Evolutionary conservation across 257 asterid species (phyloP), one percentile per base, ranked within the genome.

Genomic region (Solanum appendiculatum): DNA sequence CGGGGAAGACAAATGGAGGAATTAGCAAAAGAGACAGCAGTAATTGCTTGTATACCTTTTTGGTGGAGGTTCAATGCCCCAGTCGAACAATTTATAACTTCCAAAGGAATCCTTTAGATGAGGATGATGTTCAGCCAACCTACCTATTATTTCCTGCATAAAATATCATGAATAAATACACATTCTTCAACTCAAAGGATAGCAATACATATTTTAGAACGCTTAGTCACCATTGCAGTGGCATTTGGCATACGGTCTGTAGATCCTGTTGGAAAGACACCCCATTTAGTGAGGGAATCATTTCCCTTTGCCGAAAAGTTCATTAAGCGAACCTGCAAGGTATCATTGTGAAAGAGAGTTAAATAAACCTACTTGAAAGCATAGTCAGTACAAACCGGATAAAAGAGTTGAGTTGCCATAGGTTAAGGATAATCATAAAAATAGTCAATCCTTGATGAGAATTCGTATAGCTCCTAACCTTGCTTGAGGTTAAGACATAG

Each of bases 91-190:
- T 89, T 93, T 91, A 91, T 90, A 97, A 88, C 92, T 94, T 90
- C 99, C 99, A 86, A 91, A 97, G 74, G 89, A 93, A 85, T 91
- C 92, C 83, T 97, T 98, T 56, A 94, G 95, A 86, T 92, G 95
- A 83, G 95, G 84, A 15, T 84, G 88, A 77, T 87, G 88, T 89
- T 85, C 95, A 82, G 84, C 93, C 90, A 97, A 89, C 90, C 88
- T 90, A 90, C 94, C 88, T 31, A 97, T 70, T 78, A 97, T 91
- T 58, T 92, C 92, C 99, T 97, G 95, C 86, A 66, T 85, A 25
- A 37, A 70, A 39, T 34, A 86, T 60, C 34, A 85, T 46, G 85
- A 73, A 64, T 74, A 82, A 84, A 54, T 51, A 11, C 44, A 85
- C 34, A 82, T 33, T 85, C 86, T 16, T 31, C 84, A 85, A 25